Evolutionary conservation across 805 yeast genomes (phyloP).

Genomic region (Hanseniaspora jakobsenii): DNA sequence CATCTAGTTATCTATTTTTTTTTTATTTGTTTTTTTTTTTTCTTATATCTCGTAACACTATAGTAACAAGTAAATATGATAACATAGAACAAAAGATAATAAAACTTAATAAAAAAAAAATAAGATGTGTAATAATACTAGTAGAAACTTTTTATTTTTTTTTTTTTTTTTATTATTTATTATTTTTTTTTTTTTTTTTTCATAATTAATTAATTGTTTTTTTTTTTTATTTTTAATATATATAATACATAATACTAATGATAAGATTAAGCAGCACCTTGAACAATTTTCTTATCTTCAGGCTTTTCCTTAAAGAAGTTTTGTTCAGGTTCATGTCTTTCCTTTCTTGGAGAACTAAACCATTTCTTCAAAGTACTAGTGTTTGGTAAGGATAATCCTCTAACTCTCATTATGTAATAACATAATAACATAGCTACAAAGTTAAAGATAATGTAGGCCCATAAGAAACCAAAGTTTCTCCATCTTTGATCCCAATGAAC

Average conservation of each 20-base stretch:
- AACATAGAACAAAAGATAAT: background rate
- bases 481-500: constrained; percentile 40
- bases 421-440: constrained; percentile 30
- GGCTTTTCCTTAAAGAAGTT: constrained; percentile 33
- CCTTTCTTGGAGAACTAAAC: constrained; percentile 34
- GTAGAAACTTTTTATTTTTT: background rate
- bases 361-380: constrained; percentile 31
- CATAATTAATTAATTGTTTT: background rate
- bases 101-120: too few species aligned
- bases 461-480: constrained; percentile 53
- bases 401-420: constrained; percentile 31
- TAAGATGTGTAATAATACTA: too few species aligned
- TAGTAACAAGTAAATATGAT: too few species aligned
- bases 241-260: background rate
- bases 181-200: background rate
- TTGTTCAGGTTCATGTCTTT: constrained; percentile 38
- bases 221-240: background rate
- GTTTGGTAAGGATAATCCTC: constrained; percentile 28
- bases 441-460: constrained; percentile 35
- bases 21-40: too few species aligned
- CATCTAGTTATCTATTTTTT: too few species aligned
- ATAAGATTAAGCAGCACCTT: constrained; percentile 6
- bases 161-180: background rate
- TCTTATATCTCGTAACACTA: too few species aligned
- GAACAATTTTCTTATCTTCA: constrained; percentile 29